Base-by-base conservation (phyloP, 352 stramenopile species). In the Phytophthora aleatoria region DNA sequence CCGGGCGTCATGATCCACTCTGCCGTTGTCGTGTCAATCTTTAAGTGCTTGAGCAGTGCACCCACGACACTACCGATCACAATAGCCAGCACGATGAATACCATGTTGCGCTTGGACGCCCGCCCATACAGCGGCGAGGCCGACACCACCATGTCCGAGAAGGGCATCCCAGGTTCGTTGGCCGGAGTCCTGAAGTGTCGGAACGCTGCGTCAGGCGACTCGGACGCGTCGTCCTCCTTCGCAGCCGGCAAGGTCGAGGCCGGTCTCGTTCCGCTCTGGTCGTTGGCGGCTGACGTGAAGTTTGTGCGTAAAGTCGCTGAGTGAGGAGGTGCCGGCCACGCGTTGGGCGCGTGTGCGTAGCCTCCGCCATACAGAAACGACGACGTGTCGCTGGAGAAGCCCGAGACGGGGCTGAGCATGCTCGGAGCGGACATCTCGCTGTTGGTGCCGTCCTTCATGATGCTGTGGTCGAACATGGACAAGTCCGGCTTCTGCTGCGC, bases 1-100 rank as follows among this genome's bases (percentile, higher is more conserved):
- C 86, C 86, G 0, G 86, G 84, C 6, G 85, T 82, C 63, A 80
- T 84, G 64, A 94, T 71, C 81, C 81, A 92, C 57, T 87, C 55
- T 6, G 78, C 74, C 16, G 76, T 68, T 16, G 71, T 78, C 31
- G 58, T 39, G 38, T 85, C 64, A 13, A 89, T 66, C 11, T 83
- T 31, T 27, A 82, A 79, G 59, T 84, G 65, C 53, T 90, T 80
- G 30, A 92, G 68, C 49, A 89, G 10, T 26, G 68, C 72, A 10
- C 84, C 84, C 7, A 82, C 50, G 0, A 75, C 50, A 13, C 66
- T 57, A 1, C 81, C 84, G 1, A 83, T 15, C 15, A 91, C 39
- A 58, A 89, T 78, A 8, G 74, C 73, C 12, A 73, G 41, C 2
- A 89, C 27, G 41, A 88, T 87, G 44, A 77, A 71, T 26, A 77